Base-by-base conservation (phyloP, 495 filamentous ascomycete species). In the Lepidopterella palustris region DNA sequence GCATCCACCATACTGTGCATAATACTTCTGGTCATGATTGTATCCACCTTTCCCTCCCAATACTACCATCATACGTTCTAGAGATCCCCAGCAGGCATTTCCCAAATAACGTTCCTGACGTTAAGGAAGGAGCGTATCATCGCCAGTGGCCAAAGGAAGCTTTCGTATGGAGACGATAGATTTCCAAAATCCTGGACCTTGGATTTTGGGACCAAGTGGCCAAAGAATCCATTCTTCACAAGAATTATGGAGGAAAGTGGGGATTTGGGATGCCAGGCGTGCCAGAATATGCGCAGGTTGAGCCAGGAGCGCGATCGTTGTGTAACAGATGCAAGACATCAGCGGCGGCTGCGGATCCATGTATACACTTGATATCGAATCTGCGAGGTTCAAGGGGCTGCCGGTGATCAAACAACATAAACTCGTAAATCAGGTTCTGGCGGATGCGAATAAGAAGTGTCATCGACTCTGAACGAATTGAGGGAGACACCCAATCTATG, bases 301-400 rank as follows among this genome's bases (percentile, higher is more conserved):
- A 35, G 15, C 31, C 31, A 35, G 15, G 31, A 15, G n/a, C n/a
- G n/a, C 25, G 27, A 5, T 10, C 9, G 23, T 24, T 24, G 6
- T 15, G 47, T 27, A 50, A 31, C 61, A 80, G 67, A 86, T 90
- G n/a, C 84, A 83, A 67, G 87, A 90, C 71, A 80, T 90, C 53
- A 84, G 80, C n/a, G 87, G 87, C 32, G 87, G 87, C 27, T 90
- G 87, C 72, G 87, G 87, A 47, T 83, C 80, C 57, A 89, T 90
- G 87, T 90, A 89, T 72, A 82, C 78, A 55, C 82, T 90, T 61
- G 84, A 89, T 60, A 82, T 89, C 61, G 73, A 77, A 53, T 85
- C 83, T 20, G 74, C 78, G 52, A 80, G 74, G 72, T 90, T 90
- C 71, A 75, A 80, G 51, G 87, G 87, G 27, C 54, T 82, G 61